Evolutionary conservation across 306 rosid genomes (phyloP).

Genomic region (Pyrus betulifolia): DNA sequence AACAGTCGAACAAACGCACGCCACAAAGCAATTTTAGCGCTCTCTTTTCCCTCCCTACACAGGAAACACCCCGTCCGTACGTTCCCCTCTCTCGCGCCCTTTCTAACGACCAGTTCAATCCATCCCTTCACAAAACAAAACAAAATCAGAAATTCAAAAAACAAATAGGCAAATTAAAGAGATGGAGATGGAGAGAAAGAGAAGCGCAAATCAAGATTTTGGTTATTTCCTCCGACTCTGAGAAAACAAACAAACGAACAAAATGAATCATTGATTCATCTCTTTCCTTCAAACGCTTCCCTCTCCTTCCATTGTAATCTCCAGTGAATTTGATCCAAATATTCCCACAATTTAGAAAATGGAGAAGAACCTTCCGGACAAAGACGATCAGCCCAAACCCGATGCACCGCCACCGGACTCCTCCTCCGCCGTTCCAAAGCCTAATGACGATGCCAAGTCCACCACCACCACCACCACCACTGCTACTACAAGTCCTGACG

Average conservation of each 20-base stretch:
- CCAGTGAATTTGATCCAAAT: neutral
- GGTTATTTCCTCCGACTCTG: neutral
- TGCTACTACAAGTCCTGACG: neutral
- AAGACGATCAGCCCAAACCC: slow-evolving; percentile 10
- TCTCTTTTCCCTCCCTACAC: neutral
- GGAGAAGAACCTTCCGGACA: slow-evolving; percentile 33
- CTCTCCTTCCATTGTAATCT: neutral
- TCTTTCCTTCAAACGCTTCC: neutral
- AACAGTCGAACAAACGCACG: neutral
- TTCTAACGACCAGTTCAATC: slow-evolving; percentile 45
- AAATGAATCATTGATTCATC: slow-evolving; percentile 11
- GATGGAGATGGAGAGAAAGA: neutral
- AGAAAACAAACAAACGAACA: neutral
- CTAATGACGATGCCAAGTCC: neutral
- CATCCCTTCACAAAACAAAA: neutral
- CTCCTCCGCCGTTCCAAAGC: neutral
- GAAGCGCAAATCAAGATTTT: neutral
- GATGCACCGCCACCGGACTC: slow-evolving; percentile 1
- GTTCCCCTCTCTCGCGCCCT: slow-evolving; percentile 8
- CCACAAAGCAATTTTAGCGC: neutral
- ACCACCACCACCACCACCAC: too few species aligned
- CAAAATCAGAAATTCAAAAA: neutral
- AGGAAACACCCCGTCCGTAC: slow-evolving; percentile 27
- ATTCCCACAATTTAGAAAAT: slow-evolving; percentile 8
- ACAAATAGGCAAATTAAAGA: neutral